Evolutionary conservation across 1,284 basidiomycete genomes (phyloP), one percentile per base, ranked within the genome.

Genomic region (Leucoagaricus sp.): DNA sequence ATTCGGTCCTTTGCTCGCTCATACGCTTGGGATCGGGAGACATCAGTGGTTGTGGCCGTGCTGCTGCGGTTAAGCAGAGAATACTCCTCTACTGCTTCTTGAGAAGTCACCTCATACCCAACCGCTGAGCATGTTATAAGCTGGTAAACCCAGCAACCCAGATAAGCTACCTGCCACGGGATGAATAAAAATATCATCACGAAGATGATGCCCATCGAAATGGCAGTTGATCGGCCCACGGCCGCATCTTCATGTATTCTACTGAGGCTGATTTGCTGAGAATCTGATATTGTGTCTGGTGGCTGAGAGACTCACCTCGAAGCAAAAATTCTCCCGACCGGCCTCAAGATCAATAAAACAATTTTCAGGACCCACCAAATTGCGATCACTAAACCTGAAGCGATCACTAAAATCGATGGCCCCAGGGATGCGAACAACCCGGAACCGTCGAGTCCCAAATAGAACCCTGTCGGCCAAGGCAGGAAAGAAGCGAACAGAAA

Each of bases 91-190:
- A 31, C 31, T 12, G 7, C 29, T 38, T 15, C 17, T 4, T 25
- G 21, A 41, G 33, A n/a, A 29, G 55, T 40, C 55, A 55, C 25
- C 29, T 53, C 25, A 51, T 41, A 47, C 10, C 25, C 49, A 26
- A 71, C 67, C 10, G 72, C 69, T 12, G 80, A 79, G 65, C 86
- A 89, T 40, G 82, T 84, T 63, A 81, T 76, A 46, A 93, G 74
- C 60, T 95, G 91, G 40, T 93, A 82, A 13, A 89, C 62, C 81
- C 89, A 93, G 61, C 87, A 86, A 33, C 91, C 85, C 13, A 96
- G 80, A 68, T 91, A 94, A 1, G 89, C 93, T 29, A 96, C 90
- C 71, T 97, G 94, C 82, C 93, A 94, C 0, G 96, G 95, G 19
- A 96, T 78, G 56, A 93, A 74, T 26, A 93, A 63, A 60, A 87